Percentiles rank a stretch among this genome's conserved stretches.
phyloP scores from a whole-genome alignment of 768 basidiomycete species.

The Nidularia pulvinata region DNA sequence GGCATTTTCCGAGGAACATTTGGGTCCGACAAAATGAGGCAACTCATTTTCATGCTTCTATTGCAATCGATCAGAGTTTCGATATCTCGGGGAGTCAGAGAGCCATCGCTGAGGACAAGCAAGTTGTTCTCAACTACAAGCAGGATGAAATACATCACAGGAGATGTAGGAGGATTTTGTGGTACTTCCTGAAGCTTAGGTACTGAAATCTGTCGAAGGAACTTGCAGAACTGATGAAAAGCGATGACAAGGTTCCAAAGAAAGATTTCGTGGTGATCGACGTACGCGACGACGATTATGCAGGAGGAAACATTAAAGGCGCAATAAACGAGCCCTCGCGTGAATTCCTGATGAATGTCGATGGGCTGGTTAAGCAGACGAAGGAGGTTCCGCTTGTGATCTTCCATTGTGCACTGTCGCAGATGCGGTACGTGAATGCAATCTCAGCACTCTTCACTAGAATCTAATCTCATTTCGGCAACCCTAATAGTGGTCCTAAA shows the following conservation, averaged over 20 bases:
- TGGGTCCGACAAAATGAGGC: not conserved
- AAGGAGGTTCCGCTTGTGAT: constrained; percentile 64
- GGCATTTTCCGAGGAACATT: no score
- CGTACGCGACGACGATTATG: constrained; percentile 83
- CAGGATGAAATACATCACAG: constrained; percentile 14
- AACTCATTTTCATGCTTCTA: not conserved
- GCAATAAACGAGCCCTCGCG: constrained; percentile 62
- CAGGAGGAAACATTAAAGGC: constrained; percentile 77
- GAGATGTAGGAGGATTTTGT: constrained; percentile 9
- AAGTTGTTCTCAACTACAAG: not conserved
- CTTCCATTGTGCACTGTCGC: constrained; percentile 81
- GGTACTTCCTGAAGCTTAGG: not conserved
- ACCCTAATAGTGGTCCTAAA: constrained; percentile 61
- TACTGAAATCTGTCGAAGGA: constrained; percentile 40
- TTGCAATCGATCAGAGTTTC: not conserved
- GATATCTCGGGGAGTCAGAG: no score
- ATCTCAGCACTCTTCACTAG: not conserved
- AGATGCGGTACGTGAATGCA: constrained; percentile 58
- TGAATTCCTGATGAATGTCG: constrained; percentile 55
- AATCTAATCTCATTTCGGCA: not conserved
- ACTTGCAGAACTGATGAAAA: constrained; percentile 69
- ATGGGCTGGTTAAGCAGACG: constrained; percentile 56
- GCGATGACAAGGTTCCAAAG: constrained; percentile 46
- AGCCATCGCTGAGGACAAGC: not conserved
- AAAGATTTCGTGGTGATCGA: constrained; percentile 81